A percentile compares a stretch with the other conserved stretches of the same genome.
Conservation (phyloP, 768 basidiomycete genomes). For the Collybiopsis luxurians region DNA sequence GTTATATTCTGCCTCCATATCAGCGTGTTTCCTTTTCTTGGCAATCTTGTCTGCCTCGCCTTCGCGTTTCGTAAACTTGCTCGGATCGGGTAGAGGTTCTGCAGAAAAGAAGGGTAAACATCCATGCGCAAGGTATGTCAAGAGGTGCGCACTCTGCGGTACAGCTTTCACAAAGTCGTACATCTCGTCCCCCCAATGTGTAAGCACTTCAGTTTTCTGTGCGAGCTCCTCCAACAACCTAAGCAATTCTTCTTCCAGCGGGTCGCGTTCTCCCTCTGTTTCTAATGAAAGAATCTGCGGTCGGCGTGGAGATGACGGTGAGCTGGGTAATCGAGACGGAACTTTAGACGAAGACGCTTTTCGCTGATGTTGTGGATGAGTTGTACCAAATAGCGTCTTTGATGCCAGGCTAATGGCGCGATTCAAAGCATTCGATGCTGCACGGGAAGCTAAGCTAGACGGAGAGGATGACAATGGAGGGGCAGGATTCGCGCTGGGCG, state of each 20-base stretch:
- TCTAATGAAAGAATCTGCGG: constrained; percentile 51
- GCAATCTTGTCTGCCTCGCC: constrained; percentile 75
- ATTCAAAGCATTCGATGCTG: constrained; percentile 71
- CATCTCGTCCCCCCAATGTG: constrained; percentile 94
- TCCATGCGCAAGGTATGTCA: neutral
- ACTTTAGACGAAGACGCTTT: constrained; percentile 25
- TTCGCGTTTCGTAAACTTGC: constrained; percentile 67
- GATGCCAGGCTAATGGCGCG: constrained; percentile 79
- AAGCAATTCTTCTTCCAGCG: constrained; percentile 83
- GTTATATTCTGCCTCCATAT: constrained; percentile 77
- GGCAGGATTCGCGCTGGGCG: constrained; percentile 46
- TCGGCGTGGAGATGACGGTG: constrained; percentile 55
- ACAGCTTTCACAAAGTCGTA: constrained; percentile 84
- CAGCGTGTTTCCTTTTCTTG: constrained; percentile 63
- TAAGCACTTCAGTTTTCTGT: constrained; percentile 93
- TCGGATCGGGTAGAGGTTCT: constrained; percentile 83
- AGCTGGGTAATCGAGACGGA: constrained; percentile 35
- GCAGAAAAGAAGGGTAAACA: constrained; percentile 8
- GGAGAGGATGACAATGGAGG: constrained; percentile 68
- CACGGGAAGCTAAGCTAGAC: constrained; percentile 55
- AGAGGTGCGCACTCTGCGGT: constrained; percentile 65
- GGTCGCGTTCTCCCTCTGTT: constrained; percentile 50
- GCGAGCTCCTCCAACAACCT: constrained; percentile 82
- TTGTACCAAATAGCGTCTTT: constrained; percentile 74
- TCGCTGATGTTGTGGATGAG: constrained; percentile 16